Evolutionary conservation across 1,284 basidiomycete species (phyloP), one percentile per base, ranked within the genome.

Genomic region (Sanghuangporus baumii): DNA sequence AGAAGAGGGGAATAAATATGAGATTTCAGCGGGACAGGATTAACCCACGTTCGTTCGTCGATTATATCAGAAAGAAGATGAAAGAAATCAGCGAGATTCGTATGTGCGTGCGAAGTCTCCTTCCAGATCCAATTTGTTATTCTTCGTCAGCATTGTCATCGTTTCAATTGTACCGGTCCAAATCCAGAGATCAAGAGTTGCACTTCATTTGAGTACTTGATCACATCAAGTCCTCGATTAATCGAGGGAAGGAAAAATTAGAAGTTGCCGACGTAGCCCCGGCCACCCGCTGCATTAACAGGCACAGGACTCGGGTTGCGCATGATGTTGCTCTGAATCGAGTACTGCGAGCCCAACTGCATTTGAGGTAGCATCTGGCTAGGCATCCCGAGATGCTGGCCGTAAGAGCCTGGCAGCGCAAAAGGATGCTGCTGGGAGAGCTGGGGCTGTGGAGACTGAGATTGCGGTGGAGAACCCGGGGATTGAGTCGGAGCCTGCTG

Each of bases 301-400:
- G 84, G 85, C 16, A 78, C 81, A 16, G 89, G 88, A 70, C 87
- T 90, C 6, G 88, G 81, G 71, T 90, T 86, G 63, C 89, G 83
- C 87, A 64, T 60, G 9, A 91, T 85, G 62, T 90, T 87, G 68
- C 87, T 89, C 70, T 91, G 88, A 84, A 91, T 88, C n/a, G 87
- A 82, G 71, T 83, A 88, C 62, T 81, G 78, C 37, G 74, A 69
- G 68, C 75, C 73, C 81, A 89, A 86, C 71, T 88, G 85, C 84
- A 89, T 84, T n/a, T 46, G 43, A 66, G 85, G 84, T 78, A 86
- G 79, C 79, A 86, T 80, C 20, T 84, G 83, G 36, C 78, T 77
- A 23, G 54, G 80, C 78, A 88, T 82, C 52, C 81, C 80, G 66
- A 82, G 83, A 80, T 73, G 76, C 75, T 70, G 71, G 9, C 75